A percentile compares a stretch with the other conserved stretches of the same genome.
phyloP scores from a whole-genome alignment of 192 early-diverging fungal species.

The Coemansia sp. region DNA sequence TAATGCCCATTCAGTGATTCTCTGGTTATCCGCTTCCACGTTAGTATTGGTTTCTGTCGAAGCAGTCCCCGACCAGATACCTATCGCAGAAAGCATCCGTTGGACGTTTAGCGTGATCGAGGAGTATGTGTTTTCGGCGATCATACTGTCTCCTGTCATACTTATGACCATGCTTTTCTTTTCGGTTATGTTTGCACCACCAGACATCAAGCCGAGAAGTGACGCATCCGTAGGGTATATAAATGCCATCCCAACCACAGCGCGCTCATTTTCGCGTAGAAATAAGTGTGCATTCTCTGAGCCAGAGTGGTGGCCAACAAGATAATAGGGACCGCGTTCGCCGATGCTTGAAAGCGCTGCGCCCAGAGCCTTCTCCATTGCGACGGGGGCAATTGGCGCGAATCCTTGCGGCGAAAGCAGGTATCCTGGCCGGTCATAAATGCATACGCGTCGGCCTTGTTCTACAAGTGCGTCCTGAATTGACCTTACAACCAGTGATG shows the following conservation, averaged over 20 bases:
- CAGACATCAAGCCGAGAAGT: slow-evolving; percentile 17
- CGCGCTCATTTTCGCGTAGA: slow-evolving; percentile 8
- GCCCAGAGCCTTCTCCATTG: slow-evolving; percentile 21
- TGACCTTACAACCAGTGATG: slow-evolving; percentile 27
- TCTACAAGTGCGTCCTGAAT: slow-evolving; percentile 20
- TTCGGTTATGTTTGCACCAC: background rate
- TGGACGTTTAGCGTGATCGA: slow-evolving; percentile 14
- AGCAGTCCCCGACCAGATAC: slow-evolving; percentile 12
- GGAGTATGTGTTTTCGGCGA: slow-evolving; percentile 8
- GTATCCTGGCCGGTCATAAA: slow-evolving; percentile 47
- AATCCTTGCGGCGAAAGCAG: slow-evolving; percentile 45
- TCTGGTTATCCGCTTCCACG: slow-evolving; percentile 6
- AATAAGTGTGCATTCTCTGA: slow-evolving; percentile 38
- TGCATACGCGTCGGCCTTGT: slow-evolving; percentile 33
- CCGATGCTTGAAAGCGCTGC: slow-evolving; percentile 11
- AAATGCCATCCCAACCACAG: slow-evolving; percentile 35
- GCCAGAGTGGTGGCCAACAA: slow-evolving; percentile 41
- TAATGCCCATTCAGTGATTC: slow-evolving; percentile 22
- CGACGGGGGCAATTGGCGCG: slow-evolving; percentile 14
- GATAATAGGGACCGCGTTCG: slow-evolving; percentile 37
- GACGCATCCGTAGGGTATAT: slow-evolving; percentile 30
- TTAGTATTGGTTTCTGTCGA: slow-evolving; percentile 8
- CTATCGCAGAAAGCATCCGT: slow-evolving; percentile 27
- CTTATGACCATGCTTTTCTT: background rate
- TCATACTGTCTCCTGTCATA: slow-evolving; percentile 5